Evolutionary conservation across 768 basidiomycete genomes (phyloP).

Genomic region (Suillus ampliporus): DNA sequence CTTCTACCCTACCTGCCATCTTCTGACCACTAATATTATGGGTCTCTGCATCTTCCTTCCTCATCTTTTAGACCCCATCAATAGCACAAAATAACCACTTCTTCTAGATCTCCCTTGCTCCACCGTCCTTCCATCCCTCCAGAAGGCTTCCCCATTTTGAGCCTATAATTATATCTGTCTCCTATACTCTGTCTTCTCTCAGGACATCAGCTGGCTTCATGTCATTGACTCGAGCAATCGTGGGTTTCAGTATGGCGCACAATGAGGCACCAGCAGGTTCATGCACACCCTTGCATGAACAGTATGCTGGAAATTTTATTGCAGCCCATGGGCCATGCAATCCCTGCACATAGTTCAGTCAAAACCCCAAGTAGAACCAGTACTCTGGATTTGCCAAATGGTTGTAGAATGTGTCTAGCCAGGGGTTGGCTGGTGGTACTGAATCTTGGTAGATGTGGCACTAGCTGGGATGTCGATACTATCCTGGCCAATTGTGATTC

Average conservation of each 20-base stretch:
- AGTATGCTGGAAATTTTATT: not conserved
- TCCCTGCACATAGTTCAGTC: too few species aligned
- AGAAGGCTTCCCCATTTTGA: not conserved
- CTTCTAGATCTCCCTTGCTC: too few species aligned
- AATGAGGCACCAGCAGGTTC: not conserved
- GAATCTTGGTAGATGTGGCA: too few species aligned
- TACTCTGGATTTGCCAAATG: too few species aligned
- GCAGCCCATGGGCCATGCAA: not conserved
- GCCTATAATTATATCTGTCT: not conserved
- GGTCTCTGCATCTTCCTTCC: not conserved
- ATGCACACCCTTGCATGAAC: not conserved
- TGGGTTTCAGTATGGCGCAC: not conserved
- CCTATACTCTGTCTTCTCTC: not conserved
- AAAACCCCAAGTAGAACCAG: too few species aligned
- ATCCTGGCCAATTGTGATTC: too few species aligned
- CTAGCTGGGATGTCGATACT: too few species aligned
- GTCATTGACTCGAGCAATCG: not conserved
- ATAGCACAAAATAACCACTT: too few species aligned
- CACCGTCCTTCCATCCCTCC: not conserved
- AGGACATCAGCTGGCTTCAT: not conserved
- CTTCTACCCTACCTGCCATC: constrained; percentile 1
- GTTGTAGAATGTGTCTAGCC: too few species aligned
- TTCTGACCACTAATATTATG: not conserved
- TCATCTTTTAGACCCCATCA: not conserved
- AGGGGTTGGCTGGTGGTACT: too few species aligned